Evolutionary conservation across 352 stramenopile species (phyloP).

Genomic region (Pelagophyceae sp.): DNA sequence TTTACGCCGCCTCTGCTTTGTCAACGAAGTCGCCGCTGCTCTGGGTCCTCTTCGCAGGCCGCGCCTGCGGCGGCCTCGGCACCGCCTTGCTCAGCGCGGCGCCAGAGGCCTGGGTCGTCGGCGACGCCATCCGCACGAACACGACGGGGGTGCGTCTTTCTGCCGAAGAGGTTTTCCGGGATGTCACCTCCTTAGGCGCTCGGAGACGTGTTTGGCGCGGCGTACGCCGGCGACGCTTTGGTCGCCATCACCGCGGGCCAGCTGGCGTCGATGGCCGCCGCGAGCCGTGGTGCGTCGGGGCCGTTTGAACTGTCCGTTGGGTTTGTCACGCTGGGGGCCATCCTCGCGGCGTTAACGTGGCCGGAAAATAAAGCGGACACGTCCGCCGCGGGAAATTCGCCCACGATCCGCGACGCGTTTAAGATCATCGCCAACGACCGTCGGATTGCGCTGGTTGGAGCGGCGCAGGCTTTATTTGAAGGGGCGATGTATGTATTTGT

Average conservation of each 20-base stretch:
- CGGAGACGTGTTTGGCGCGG: constrained; percentile 71
- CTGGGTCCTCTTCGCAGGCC: constrained; percentile 60
- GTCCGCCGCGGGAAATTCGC: constrained; percentile 26
- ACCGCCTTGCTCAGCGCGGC: constrained; percentile 78
- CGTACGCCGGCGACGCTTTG: constrained; percentile 72
- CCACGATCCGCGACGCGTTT: constrained; percentile 54
- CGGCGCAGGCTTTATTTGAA: constrained; percentile 51
- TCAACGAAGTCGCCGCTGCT: constrained; percentile 54
- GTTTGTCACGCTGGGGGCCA: constrained; percentile 47
- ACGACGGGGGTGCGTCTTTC: too few species aligned
- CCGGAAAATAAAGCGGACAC: constrained; percentile 55
- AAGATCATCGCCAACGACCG: constrained; percentile 45
- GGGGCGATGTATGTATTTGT: constrained; percentile 65
- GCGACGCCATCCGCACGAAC: constrained; percentile 44
- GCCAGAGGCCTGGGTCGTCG: constrained; percentile 84
- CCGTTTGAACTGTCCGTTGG: constrained; percentile 57
- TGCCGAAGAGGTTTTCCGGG: neutral
- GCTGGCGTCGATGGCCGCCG: constrained; percentile 62
- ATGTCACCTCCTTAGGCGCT: constrained; percentile 30
- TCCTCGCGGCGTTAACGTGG: constrained; percentile 51
- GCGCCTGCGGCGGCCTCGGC: constrained; percentile 71
- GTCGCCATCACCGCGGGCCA: constrained; percentile 84
- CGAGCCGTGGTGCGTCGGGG: constrained; percentile 45
- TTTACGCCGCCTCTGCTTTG: constrained; percentile 44
- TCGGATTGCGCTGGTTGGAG: constrained; percentile 30